Conservation (phyloP, 176 grass and related monocot species). For the Panicum miliaceum region DNA sequence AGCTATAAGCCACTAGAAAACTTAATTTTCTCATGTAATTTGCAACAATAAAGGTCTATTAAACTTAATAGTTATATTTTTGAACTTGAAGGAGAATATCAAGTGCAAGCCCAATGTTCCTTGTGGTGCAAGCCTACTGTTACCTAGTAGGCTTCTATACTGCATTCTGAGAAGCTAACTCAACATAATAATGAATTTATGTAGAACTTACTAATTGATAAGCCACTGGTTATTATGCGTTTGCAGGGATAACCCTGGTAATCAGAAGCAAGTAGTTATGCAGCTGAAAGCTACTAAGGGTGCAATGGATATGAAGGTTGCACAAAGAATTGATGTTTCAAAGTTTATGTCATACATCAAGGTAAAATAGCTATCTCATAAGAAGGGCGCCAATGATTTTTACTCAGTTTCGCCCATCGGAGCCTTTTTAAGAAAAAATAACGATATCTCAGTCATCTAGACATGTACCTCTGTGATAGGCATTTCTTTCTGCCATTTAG, state of each 20-base stretch:
- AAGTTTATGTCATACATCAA: slow-evolving; percentile 77
- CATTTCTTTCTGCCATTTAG: neutral
- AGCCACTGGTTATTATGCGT: slow-evolving; percentile 26
- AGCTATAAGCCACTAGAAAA: neutral
- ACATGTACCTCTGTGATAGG: neutral
- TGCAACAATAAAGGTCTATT: neutral
- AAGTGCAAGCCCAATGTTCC: neutral
- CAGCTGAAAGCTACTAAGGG: slow-evolving; percentile 9
- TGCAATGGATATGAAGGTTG: slow-evolving; percentile 26
- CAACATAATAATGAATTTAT: neutral
- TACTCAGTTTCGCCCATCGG: neutral
- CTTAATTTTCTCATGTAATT: slow-evolving; percentile 21
- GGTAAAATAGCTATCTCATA: slow-evolving; percentile 41
- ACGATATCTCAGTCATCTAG: neutral
- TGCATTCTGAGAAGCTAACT: slow-evolving; percentile 2
- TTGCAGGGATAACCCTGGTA: slow-evolving; percentile 51
- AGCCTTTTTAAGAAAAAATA: slow-evolving; percentile 21
- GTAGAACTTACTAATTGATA: neutral
- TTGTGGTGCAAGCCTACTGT: neutral
- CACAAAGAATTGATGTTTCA: slow-evolving; percentile 43
- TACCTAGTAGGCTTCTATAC: neutral
- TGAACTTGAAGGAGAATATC: neutral
- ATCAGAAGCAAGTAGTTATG: slow-evolving; percentile 45
- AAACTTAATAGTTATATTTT: neutral
- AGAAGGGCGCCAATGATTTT: neutral